Evolutionary conservation across 208 protist species (phyloP), one percentile per base, ranked within the genome.

Genomic region (Sergeia podlipaevii): DNA sequence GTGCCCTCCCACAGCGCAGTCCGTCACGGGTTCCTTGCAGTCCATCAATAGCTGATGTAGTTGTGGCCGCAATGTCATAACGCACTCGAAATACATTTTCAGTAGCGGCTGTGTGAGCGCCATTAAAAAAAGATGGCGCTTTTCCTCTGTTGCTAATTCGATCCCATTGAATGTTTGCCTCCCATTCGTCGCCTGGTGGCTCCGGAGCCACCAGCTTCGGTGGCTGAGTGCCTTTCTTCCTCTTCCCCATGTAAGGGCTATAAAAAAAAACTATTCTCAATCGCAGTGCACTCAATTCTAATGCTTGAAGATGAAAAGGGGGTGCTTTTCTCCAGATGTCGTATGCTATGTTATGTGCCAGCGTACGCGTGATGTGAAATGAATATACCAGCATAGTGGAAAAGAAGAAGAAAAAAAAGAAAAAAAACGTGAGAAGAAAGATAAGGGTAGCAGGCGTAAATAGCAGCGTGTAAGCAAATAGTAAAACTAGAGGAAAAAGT

Each of bases 131-230:
- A 11, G 26, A 8, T 0, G 69, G 74, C 36, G 61, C 62, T 15
- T 69, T 65, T n/a, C 63, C 47, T 11, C 57, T 37, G 27, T 57
- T 46, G 32, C 65, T 65, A 10, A 81, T 57, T 29, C 38, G 28
- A 41, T 76, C 65, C 74, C 74, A 81, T 36, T 60, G 21, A 5
- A 76, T 60, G 59, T 73, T 61, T 7, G 64, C 56, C 65, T 81
- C 74, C 39, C 72, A 61, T 41, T 74, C 69, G 36, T 81, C 74
- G n/a, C 57, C 67, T 2, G 59, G 34, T 7, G 74, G 74, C 60
- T 81, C 74, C 30, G 74, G 69, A 27, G 74, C 74, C 37, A 81
- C 74, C 17, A 81, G 48, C 42, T 59, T 41, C 26, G 54, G 74
- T 24, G 47, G 38, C 21, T 45, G 39, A 44, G 38, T 29, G 44